Conservation (phyloP, 768 basidiomycete species). For the Kwoniella dendrophila region DNA sequence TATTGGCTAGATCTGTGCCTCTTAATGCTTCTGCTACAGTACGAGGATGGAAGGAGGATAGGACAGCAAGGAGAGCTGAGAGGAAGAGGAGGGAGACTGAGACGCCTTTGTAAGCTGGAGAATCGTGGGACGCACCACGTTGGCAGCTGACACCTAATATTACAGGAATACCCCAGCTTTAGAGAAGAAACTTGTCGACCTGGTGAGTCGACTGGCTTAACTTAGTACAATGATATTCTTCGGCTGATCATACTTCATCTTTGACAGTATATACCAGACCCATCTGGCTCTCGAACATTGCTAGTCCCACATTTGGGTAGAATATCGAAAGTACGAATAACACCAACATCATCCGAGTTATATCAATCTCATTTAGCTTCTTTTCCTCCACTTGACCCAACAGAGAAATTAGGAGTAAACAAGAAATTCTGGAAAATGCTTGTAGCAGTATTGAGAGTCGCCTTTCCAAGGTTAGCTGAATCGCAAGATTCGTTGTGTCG, state of each 20-base stretch:
- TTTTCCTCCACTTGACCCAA: constrained; percentile 66
- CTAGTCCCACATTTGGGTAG: constrained; percentile 68
- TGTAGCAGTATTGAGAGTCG: constrained; percentile 72
- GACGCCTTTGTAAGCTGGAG: constrained; percentile 56
- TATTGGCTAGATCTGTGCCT: constrained; percentile 33
- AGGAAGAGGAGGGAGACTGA: constrained; percentile 53
- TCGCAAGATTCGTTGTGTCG: too few species aligned
- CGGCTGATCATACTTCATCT: not conserved
- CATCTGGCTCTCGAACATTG: constrained; percentile 66
- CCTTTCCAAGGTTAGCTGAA: constrained; percentile 64
- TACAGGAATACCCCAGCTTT: constrained; percentile 51
- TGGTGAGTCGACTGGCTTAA: constrained; percentile 34
- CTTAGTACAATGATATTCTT: too few species aligned
- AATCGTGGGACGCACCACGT: not conserved
- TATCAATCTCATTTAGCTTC: constrained; percentile 63
- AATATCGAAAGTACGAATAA: constrained; percentile 64
- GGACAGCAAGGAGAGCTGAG: constrained; percentile 31
- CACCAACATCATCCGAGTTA: constrained; percentile 61
- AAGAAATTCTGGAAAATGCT: constrained; percentile 72
- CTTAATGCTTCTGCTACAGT: constrained; percentile 13
- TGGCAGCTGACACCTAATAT: not conserved
- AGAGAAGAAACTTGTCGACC: constrained; percentile 55
- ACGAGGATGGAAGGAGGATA: constrained; percentile 36
- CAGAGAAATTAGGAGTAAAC: constrained; percentile 66
- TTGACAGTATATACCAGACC: constrained; percentile 65